Conservation (phyloP, 2,329 filamentous ascomycete genomes). For the Colletotrichum theobromicola region DNA sequence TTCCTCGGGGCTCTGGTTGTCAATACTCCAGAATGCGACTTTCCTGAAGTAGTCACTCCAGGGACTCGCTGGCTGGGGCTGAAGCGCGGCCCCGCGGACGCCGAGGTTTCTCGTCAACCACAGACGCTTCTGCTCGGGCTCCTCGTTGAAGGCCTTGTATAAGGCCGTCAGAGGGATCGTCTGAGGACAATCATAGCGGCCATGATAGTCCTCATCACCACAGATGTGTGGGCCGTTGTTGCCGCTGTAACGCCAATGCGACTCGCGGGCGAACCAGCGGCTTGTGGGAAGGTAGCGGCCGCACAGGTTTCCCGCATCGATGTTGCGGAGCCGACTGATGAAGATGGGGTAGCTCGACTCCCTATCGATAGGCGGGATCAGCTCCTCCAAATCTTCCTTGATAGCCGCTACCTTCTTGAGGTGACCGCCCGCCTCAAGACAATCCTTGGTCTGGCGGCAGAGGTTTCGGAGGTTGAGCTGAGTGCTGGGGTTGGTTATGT, state of each 20-base stretch:
- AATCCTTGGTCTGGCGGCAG: not conserved
- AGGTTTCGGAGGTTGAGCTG: not conserved
- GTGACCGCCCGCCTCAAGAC: not conserved
- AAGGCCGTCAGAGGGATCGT: not conserved
- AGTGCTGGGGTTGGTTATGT: not conserved
- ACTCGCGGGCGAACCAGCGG: not conserved
- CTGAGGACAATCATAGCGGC: not conserved
- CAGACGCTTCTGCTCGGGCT: not conserved
- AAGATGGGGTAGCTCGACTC: not conserved
- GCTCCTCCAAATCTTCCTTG: not conserved
- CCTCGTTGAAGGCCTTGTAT: not conserved
- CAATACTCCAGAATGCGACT: not conserved
- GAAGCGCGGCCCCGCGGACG: not conserved
- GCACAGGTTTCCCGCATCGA: not conserved
- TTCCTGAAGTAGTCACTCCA: not conserved
- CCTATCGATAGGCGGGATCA: not conserved
- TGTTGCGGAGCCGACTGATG: not conserved
- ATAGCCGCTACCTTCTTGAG: not conserved
- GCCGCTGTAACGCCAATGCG: not conserved
- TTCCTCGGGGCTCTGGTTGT: not conserved
- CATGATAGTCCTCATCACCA: not conserved
- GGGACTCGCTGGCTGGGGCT: not conserved
- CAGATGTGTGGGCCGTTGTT: not conserved
- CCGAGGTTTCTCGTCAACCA: not conserved
- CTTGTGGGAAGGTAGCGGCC: not conserved